A percentile compares a stretch with the other conserved stretches of the same genome.
Conservation (phyloP, 108 stramenopile genomes). For the Hondaea fermentalgiana region DNA sequence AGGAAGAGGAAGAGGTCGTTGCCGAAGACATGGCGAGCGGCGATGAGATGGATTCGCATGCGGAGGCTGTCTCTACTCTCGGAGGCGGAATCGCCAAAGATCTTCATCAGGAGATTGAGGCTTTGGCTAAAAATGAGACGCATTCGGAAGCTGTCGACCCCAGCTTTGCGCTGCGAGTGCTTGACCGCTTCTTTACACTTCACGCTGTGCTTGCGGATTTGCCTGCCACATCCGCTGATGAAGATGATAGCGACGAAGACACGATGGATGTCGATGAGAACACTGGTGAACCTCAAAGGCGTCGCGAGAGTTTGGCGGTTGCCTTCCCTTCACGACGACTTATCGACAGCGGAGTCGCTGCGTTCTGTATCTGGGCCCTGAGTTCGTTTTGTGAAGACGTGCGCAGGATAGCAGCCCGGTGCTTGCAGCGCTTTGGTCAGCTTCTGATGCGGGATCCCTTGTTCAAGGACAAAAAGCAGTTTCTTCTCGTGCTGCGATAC, state of each 20-base stretch:
- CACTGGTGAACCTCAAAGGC: neutral
- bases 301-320: neutral
- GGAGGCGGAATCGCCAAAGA: no score
- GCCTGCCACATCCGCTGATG: neutral
- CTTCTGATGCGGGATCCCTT: neutral
- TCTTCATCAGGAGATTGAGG: neutral
- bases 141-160: neutral
- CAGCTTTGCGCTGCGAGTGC: neutral
- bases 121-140: neutral
- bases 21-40: neutral
- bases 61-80: neutral
- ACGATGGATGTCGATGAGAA: neutral
- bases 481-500: neutral
- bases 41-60: neutral
- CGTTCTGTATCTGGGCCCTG: neutral
- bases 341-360: neutral
- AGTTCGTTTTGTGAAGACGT: neutral
- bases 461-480: neutral
- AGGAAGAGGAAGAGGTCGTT: neutral
- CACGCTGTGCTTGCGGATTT: neutral
- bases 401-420: neutral
- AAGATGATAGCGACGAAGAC: neutral
- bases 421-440: conserved; percentile 13
- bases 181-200: neutral
- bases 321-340: neutral